These are phyloP conservation scores for Citrus unshiu DNA, from an alignment of 345 rosid species.

Conservation along the genomic window DNA sequence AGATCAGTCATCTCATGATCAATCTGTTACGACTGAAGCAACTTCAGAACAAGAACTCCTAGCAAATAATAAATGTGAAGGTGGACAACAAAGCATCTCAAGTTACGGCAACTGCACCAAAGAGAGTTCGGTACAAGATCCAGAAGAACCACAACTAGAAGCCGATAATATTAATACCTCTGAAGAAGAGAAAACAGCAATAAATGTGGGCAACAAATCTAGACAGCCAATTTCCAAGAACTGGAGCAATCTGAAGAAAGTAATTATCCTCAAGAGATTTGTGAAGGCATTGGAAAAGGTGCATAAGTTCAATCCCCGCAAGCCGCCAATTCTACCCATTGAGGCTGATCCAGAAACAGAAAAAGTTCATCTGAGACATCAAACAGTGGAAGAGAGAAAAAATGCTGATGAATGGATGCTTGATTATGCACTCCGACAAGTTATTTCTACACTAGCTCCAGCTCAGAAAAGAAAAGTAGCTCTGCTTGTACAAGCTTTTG, in stretches of 20 bases:
- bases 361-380: slow-evolving; percentile 66
- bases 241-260: slow-evolving; percentile 84
- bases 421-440: slow-evolving; percentile 75
- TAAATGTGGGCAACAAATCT: slow-evolving; percentile 27
- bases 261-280: slow-evolving; percentile 67
- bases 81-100: slow-evolving; percentile 24
- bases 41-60: slow-evolving; percentile 35
- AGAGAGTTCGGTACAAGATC: slow-evolving; percentile 5
- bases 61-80: slow-evolving; percentile 30
- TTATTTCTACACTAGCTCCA: slow-evolving; percentile 65
- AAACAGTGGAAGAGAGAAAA: slow-evolving; percentile 55
- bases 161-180: neutral
- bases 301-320: slow-evolving; percentile 48
- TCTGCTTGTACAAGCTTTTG: slow-evolving; percentile 96
- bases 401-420: slow-evolving; percentile 93
- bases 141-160: slow-evolving; percentile 14
- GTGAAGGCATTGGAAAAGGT: slow-evolving; percentile 73
- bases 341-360: slow-evolving; percentile 57
- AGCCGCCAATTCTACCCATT: slow-evolving; percentile 34
- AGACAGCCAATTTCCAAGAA: slow-evolving; percentile 45
- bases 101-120: slow-evolving; percentile 16
- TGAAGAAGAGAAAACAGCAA: slow-evolving; percentile 27
- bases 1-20: slow-evolving; percentile 53
- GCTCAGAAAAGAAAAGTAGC: slow-evolving; percentile 76
- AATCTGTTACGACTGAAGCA: slow-evolving; percentile 34